These are phyloP conservation scores for Auxenochlorella pyrenoidosa DNA, from an alignment of 139 green algal genomes.

Conservation along the genomic window DNA sequence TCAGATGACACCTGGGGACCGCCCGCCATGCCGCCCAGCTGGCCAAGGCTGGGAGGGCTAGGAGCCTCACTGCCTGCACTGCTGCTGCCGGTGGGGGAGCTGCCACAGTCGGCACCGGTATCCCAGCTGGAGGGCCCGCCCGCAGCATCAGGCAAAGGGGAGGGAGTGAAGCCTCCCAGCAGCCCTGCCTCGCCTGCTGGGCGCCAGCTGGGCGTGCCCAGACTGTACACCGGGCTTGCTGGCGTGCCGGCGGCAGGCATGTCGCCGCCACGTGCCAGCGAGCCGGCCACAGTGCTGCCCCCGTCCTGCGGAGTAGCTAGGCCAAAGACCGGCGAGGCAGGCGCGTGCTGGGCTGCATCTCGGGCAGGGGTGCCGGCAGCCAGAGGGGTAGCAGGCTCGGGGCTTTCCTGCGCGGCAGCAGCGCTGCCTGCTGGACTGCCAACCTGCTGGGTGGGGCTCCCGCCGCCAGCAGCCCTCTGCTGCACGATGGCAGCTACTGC, in stretches of 20 bases:
- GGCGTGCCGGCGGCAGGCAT: neutral
- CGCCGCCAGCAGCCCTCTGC: neutral
- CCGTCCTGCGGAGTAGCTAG: neutral
- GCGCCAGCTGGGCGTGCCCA: neutral
- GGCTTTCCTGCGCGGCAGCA: neutral
- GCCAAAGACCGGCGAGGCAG: neutral
- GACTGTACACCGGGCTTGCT: neutral
- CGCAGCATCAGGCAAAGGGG: too few relatives aligned
- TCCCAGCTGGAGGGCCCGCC: neutral
- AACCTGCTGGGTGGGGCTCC: neutral
- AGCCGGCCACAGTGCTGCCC: too few relatives aligned
- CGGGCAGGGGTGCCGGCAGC: neutral
- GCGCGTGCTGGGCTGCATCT: neutral
- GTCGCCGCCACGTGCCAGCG: too few relatives aligned
- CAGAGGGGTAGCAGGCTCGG: neutral
- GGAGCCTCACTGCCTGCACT: neutral
- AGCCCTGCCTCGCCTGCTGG: neutral
- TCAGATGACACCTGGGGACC: neutral
- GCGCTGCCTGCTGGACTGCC: neutral
- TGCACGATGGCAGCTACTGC: neutral
- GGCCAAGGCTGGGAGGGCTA: neutral
- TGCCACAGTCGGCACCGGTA: neutral
- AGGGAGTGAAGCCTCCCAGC: conserved; percentile 19
- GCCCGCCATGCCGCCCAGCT: neutral
- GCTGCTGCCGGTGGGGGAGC: neutral